A percentile compares a stretch with the other conserved stretches of the same genome.
Evolutionary conservation across 2,329 filamentous ascomycete genomes (phyloP).

Genomic region (Aspergillus latus): DNA sequence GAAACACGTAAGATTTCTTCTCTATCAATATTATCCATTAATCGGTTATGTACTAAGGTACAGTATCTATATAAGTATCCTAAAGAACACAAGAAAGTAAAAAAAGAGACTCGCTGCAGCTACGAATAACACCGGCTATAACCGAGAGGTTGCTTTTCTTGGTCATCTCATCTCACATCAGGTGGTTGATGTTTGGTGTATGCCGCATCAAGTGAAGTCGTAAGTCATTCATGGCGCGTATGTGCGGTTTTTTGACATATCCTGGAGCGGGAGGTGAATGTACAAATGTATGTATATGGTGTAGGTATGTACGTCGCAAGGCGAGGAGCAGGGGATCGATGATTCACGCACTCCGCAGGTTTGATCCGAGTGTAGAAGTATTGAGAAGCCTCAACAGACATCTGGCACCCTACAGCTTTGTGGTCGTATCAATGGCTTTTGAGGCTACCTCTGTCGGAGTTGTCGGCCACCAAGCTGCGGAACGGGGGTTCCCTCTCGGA

Average conservation of each 20-base stretch:
- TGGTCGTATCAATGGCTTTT: slow-evolving; percentile 23
- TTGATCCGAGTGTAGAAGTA: neutral
- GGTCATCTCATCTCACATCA: neutral
- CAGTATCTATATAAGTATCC: slow-evolving; percentile 8
- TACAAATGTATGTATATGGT: slow-evolving; percentile 5
- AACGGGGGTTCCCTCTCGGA: slow-evolving; percentile 37
- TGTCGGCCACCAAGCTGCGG: slow-evolving; percentile 34
- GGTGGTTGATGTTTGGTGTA: neutral
- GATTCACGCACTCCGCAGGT: neutral
- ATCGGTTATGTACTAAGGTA: slow-evolving; percentile 15
- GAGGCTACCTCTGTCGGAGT: slow-evolving; percentile 15
- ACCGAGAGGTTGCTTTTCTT: neutral
- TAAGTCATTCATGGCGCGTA: slow-evolving; percentile 8
- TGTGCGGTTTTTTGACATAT: neutral
- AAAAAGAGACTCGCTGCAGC: neutral
- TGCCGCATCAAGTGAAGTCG: slow-evolving; percentile 4
- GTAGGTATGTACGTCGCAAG: neutral
- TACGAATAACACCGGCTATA: neutral
- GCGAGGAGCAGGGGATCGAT: neutral
- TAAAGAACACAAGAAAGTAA: slow-evolving; percentile 1
- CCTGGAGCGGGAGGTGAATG: neutral
- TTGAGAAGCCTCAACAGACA: neutral
- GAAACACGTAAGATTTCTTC: neutral
- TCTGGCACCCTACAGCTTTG: neutral
- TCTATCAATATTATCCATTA: slow-evolving; percentile 22